These are phyloP conservation scores for Sphaerosporella brunnea DNA, from an alignment of 495 filamentous ascomycete genomes.

Conservation along the genomic window DNA sequence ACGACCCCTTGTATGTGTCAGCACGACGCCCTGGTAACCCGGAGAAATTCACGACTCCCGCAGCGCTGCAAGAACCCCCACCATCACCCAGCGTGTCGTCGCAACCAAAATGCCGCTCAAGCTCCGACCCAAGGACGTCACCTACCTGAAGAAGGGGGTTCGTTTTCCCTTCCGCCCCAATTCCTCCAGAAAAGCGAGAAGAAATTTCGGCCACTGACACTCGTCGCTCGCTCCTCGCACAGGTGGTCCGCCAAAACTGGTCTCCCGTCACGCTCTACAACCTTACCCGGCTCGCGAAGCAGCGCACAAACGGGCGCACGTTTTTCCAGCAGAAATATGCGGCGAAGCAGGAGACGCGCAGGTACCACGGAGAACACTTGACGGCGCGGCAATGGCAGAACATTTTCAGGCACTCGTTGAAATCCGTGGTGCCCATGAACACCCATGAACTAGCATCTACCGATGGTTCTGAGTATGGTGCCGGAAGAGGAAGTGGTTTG, in stretches of 20 bases:
- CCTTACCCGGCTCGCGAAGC: slow-evolving; percentile 31
- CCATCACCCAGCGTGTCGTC: no score
- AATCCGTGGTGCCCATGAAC: slow-evolving; percentile 72
- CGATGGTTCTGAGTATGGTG: slow-evolving; percentile 65
- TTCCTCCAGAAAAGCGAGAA: slow-evolving; percentile 6
- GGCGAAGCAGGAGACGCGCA: slow-evolving; percentile 62
- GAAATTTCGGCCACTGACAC: slow-evolving; percentile 20
- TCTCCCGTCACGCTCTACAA: slow-evolving; percentile 96
- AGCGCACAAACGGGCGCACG: slow-evolving; percentile 31
- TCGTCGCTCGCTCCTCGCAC: no score
- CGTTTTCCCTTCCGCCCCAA: slow-evolving; percentile 13
- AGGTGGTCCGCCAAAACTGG: slow-evolving; percentile 96
- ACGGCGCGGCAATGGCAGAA: slow-evolving; percentile 76
- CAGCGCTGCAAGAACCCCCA: no score
- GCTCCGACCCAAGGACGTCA: slow-evolving; percentile 3
- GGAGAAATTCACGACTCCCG: no score
- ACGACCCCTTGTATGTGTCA: no score
- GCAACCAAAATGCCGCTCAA: slow-evolving; percentile 2
- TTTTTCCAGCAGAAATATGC: slow-evolving; percentile 98
- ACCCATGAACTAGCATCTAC: slow-evolving; percentile 50
- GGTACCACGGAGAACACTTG: slow-evolving; percentile 88
- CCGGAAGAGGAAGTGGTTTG: slow-evolving; percentile 63
- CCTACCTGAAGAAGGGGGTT: slow-evolving; percentile 40
- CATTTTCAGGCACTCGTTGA: slow-evolving; percentile 66
- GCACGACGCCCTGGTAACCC: no score